Base-by-base conservation (phyloP, 352 stramenopile genomes). In the Globisporangium perplexum region DNA sequence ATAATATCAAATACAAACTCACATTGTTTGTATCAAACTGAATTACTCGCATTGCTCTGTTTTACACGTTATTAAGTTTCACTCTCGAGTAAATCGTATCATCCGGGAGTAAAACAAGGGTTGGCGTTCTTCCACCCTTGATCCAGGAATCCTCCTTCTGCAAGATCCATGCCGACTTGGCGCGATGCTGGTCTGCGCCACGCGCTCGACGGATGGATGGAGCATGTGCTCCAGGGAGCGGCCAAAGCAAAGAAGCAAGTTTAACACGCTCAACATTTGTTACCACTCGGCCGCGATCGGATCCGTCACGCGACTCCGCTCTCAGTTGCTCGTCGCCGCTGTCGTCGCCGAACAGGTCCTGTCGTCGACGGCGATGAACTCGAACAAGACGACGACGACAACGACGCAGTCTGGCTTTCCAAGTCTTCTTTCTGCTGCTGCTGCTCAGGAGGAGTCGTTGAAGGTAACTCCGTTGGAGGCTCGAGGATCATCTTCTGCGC, bases 401-500 rank as follows among this genome's bases (percentile, higher is more conserved):
- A 28, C n/a, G 58, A 55, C 28, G 58, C 46, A 14, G 58, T 59
- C 28, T 56, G 45, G 12, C 22, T 51, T 24, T 64, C 58, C 4
- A 46, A 30, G 14, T 59, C 51, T 4, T 59, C 46, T 3, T 10
- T 22, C n/a, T 35, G 22, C 17, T 46, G 20, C 10, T 41, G 31
- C 7, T 17, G 26, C 26, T 30, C 26, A 30, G 26, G 33, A 4
- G 41, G 35, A 18, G 3, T 24, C 2, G 22, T 20, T 17, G n/a
- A 2, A 20, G 22, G 20, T 23, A n/a, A n/a, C 14, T 72, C 65
- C n/a, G 59, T 41, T n/a, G 79, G 67, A 11, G 80, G 77, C 55
- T 88, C 77, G n/a, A 89, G 51, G 17, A 92, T 81, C 53, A 92
- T 71, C 50, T 97, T 90, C 51, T 93, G 83, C 47, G 88, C 88